phyloP scores from a whole-genome alignment of 2,329 filamentous ascomycete species.

The Microthyrium microscopicum region DNA sequence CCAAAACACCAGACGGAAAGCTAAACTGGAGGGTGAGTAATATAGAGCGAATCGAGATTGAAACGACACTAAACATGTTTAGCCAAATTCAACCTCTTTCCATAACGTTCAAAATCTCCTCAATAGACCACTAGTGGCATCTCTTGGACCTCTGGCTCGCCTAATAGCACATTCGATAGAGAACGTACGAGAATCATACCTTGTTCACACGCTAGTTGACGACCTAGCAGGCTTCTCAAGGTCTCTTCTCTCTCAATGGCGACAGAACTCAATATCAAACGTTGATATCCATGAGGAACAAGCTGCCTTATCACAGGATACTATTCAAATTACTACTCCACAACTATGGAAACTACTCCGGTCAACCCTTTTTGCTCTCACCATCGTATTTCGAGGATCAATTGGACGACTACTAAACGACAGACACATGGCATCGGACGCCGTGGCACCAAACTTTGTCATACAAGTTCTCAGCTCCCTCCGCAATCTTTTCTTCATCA shows the following conservation, averaged over 20 bases:
- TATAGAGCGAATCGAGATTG: background rate
- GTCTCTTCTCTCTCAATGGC: constrained; percentile 55
- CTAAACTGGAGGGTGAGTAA: constrained; percentile 44
- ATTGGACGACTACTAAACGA: constrained; percentile 49
- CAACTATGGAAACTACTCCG: constrained; percentile 60
- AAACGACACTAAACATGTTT: too few relatives aligned
- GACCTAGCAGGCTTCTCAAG: constrained; percentile 50
- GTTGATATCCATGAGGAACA: constrained; percentile 53
- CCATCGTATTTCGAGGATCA: constrained; percentile 59
- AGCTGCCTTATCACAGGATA: constrained; percentile 46
- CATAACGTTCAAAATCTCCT: constrained; percentile 41
- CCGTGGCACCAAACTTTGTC: constrained; percentile 48
- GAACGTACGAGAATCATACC: constrained; percentile 33
- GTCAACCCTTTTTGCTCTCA: constrained; percentile 57
- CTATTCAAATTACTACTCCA: constrained; percentile 49
- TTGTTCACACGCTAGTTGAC: constrained; percentile 39
- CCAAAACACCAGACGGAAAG: constrained; percentile 32
- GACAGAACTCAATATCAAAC: constrained; percentile 53
- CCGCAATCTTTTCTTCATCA: constrained; percentile 68
- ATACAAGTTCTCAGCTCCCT: constrained; percentile 56
- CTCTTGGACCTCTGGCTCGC: constrained; percentile 50
- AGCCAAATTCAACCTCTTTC: constrained; percentile 42
- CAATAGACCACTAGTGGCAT: constrained; percentile 43
- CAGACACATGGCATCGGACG: constrained; percentile 33
- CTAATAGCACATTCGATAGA: constrained; percentile 49